Percentiles rank a stretch among this genome's conserved stretches.
phyloP scores from a whole-genome alignment of 352 stramenopile genomes.

The Phytophthora rubi region DNA sequence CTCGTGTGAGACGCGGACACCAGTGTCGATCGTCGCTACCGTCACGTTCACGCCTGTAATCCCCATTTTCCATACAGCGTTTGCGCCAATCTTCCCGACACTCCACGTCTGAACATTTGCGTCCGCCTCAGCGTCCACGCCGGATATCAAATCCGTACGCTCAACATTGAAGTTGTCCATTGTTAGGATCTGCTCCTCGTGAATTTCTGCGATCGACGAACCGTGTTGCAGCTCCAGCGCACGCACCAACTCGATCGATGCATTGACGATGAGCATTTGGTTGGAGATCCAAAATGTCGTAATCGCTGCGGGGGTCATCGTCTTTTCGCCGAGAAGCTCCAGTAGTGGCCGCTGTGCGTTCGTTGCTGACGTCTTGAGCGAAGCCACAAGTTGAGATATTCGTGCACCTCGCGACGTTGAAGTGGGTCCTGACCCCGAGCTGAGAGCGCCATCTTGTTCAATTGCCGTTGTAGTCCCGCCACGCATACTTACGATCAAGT shows the following conservation, averaged over 20 bases:
- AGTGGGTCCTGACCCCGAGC: not conserved
- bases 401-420: constrained; percentile 16
- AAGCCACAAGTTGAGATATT: constrained; percentile 32
- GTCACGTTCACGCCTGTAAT: constrained; percentile 38
- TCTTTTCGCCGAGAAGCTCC: constrained; percentile 25
- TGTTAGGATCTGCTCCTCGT: constrained; percentile 34
- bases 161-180: constrained; percentile 31
- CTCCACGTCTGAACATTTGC: constrained; percentile 32
- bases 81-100: constrained; percentile 42
- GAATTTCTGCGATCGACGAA: constrained; percentile 41
- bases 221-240: constrained; percentile 18
- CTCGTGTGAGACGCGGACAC: constrained; percentile 45
- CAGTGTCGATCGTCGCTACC: constrained; percentile 50
- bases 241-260: constrained; percentile 32
- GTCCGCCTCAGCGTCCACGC: constrained; percentile 7
- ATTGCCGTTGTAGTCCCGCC: constrained; percentile 18
- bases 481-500: constrained; percentile 44
- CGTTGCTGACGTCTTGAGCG: constrained; percentile 20
- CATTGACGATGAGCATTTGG: constrained; percentile 42
- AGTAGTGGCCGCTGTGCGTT: constrained; percentile 16
- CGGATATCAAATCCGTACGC: constrained; percentile 11
- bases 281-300: constrained; percentile 47
- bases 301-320: constrained; percentile 8
- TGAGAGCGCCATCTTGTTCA: constrained; percentile 9
- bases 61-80: constrained; percentile 39